Evolutionary conservation across 441 rosid species (phyloP), one percentile per base, ranked within the genome.

Genomic region (Mallotus japonicus): DNA sequence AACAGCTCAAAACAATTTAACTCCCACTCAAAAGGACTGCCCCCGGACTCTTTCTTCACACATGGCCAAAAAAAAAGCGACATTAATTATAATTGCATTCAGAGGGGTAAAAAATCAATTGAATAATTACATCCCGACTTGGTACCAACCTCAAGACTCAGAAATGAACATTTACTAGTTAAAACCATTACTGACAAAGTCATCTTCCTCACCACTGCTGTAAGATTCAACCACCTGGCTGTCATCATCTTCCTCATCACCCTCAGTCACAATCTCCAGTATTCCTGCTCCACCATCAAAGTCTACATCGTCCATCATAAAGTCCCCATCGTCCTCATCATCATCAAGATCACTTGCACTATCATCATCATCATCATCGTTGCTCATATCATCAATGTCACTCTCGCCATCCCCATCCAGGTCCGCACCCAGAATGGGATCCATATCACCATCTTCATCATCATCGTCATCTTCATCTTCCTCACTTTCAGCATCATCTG

Each of bases 381-480:
- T 82, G 78, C 88, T 86, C 82, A 84, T 72, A 62, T 83, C 89
- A 80, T 88, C 95, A 20, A 80, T 90, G 71, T 92, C 95, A 63
- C 95, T 92, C 47, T 92, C 97, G 46, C 85, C 93, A 59, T 93
- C 96, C 50, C 85, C 95, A 58, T 84, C 93, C 40, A 87, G 78
- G 75, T 77, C 90, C 2, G 86, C 79, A 20, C 95, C 97, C 57
- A 89, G 70, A 63, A 92, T 79, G 54, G 93, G 85, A 83, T 91
- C 99, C 57, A 84, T 67, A 77, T 93, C 97, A n/a, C 19, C 87
- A 20, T 91, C 97, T 2, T 90, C 95, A 8, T 91, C 97, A 6
- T 90, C 94, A 6, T 91, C 99, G 8, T 93, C 97, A 0, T 92
- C 98, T 15, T 95, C 99, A 0, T 92, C 98, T 67, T 93, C 99